phyloP scores from a whole-genome alignment of 106 monocot genomes.

The Dactylorhiza incarnata region DNA sequence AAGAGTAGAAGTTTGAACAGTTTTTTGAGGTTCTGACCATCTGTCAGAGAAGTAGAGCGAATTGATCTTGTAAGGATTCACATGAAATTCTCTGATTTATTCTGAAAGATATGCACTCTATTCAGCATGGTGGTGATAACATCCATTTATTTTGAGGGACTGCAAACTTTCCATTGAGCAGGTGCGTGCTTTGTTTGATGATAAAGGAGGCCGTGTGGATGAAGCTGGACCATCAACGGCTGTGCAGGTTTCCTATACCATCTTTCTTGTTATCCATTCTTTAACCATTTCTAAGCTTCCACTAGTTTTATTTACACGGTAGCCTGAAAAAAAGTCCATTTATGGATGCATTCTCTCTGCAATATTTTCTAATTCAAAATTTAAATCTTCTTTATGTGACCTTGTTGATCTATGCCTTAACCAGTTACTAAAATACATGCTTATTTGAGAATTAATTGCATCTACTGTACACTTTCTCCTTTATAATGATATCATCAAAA shows the following conservation, averaged over 20 bases:
- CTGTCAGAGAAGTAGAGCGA: no score
- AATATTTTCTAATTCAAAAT: neutral
- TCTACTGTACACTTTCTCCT: no score
- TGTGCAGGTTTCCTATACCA: slow-evolving; percentile 49
- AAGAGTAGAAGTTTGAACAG: neutral
- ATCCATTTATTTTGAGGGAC: slow-evolving; percentile 1
- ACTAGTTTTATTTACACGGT: neutral
- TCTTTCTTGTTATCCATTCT: neutral
- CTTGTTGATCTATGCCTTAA: no score
- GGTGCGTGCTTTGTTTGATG: slow-evolving; percentile 94
- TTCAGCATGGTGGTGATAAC: neutral
- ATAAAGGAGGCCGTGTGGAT: slow-evolving; percentile 70
- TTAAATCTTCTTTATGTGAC: neutral
- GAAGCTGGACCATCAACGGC: slow-evolving; percentile 86
- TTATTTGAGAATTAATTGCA: no score
- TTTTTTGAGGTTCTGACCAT: neutral
- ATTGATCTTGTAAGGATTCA: no score
- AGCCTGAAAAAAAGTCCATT: neutral
- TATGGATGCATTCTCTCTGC: neutral
- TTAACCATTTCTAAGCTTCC: neutral
- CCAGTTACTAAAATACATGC: no score
- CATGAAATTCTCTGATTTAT: no score
- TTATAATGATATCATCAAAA: no score
- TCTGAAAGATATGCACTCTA: neutral
- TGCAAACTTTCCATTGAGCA: slow-evolving; percentile 11